Percentiles rank a stretch among this genome's conserved stretches.
phyloP scores from a whole-genome alignment of 768 basidiomycete species.

The Panaeolus cyanescens region DNA sequence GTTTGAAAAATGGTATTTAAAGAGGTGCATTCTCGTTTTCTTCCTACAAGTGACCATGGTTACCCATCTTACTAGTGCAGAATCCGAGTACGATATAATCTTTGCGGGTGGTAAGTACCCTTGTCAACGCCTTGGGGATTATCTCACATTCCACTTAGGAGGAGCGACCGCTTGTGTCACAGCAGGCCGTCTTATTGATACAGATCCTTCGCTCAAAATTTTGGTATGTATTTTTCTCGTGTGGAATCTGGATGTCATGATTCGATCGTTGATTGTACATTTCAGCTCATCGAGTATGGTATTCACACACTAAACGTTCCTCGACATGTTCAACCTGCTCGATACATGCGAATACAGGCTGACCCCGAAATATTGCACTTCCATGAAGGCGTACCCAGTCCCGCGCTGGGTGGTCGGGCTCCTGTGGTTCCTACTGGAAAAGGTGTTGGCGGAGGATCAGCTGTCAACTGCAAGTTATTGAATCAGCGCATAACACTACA shows the following conservation, averaged over 20 bases:
- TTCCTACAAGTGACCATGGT: no score
- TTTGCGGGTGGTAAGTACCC: conserved; percentile 53
- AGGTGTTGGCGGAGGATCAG: conserved; percentile 64
- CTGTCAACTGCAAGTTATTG: conserved; percentile 53
- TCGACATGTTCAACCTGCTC: conserved; percentile 54
- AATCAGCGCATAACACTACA: no score
- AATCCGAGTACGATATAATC: conserved; percentile 43
- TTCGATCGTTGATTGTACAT: not conserved
- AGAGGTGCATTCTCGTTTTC: no score
- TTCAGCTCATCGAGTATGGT: conserved; percentile 58
- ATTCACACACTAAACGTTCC: conserved; percentile 47
- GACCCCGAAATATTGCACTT: conserved; percentile 38
- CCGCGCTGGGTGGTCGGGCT: conserved; percentile 45
- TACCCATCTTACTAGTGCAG: not conserved
- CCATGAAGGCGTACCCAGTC: conserved; percentile 43
- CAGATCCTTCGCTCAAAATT: conserved; percentile 55
- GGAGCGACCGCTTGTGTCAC: conserved; percentile 58
- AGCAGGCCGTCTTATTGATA: conserved; percentile 54
- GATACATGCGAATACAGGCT: conserved; percentile 41
- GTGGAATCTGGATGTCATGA: no score
- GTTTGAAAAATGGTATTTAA: not conserved
- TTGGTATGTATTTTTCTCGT: conserved; percentile 33
- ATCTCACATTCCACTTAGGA: conserved; percentile 24
- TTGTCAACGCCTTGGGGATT: not conserved
- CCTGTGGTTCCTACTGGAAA: conserved; percentile 45